A percentile compares a stretch with the other conserved stretches of the same genome.
phyloP scores from a whole-genome alignment of 768 basidiomycete species.

The Tylopilus vinaceipallidus region DNA sequence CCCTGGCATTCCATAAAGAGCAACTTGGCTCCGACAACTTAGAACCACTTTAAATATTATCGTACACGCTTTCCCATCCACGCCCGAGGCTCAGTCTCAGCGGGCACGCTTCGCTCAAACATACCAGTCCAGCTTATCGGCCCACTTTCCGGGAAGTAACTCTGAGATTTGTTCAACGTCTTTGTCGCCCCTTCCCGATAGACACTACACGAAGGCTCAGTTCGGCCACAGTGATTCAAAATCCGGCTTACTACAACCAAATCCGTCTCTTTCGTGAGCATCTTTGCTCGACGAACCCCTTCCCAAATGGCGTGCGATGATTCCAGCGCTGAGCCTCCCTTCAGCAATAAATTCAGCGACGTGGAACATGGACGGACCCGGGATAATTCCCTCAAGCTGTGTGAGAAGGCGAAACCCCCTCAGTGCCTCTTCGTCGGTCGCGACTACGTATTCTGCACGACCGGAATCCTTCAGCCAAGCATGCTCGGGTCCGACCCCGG shows the following conservation, averaged over 20 bases:
- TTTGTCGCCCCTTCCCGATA: conserved; percentile 96
- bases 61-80: too few relatives aligned
- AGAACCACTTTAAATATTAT: too few relatives aligned
- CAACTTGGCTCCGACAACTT: neutral
- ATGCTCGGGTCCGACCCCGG: conserved; percentile 97
- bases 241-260: conserved; percentile 79
- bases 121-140: conserved; percentile 91
- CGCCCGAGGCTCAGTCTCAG: too few relatives aligned
- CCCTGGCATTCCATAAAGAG: conserved; percentile 19
- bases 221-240: neutral
- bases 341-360: conserved; percentile 7
- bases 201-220: conserved; percentile 51
- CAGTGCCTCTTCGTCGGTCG: conserved; percentile 92
- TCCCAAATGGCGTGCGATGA: conserved; percentile 97
- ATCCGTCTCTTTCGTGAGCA: conserved; percentile 78
- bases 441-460: conserved; percentile 88
- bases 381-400: conserved; percentile 95
- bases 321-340: conserved; percentile 65
- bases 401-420: conserved; percentile 90
- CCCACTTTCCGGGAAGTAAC: conserved; percentile 91
- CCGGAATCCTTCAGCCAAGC: conserved; percentile 95
- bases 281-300: conserved; percentile 80
- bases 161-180: conserved; percentile 97
- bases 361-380: conserved; percentile 49
- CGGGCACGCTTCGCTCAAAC: conserved; percentile 47